Evolutionary conservation across 495 filamentous ascomycete species (phyloP).

Genomic region (Cudoniella acicularis): DNA sequence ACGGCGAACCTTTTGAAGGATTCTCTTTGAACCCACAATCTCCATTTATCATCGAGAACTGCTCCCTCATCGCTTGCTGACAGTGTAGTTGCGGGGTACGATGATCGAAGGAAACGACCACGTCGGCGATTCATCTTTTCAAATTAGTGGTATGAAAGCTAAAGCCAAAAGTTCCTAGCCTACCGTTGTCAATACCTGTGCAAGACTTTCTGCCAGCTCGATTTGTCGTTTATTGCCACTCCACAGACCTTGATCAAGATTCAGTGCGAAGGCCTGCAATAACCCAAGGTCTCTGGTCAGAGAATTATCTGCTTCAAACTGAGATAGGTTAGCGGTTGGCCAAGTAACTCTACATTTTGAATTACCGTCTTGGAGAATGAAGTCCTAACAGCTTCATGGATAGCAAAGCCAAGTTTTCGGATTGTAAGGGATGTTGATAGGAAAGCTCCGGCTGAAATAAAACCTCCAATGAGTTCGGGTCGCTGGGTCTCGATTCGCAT

Average conservation of each 20-base stretch:
- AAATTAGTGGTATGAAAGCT: conserved; percentile 10
- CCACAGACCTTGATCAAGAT: conserved; percentile 60
- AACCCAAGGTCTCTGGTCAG: conserved; percentile 49
- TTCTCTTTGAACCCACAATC: conserved; percentile 33
- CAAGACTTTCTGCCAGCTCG: conserved; percentile 62
- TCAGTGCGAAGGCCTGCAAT: conserved; percentile 52
- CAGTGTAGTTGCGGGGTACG: background rate
- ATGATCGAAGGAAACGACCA: conserved; percentile 18
- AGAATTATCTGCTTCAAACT: conserved; percentile 56
- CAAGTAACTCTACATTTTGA: background rate
- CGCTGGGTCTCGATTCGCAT: conserved; percentile 46
- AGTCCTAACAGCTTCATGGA: conserved; percentile 56
- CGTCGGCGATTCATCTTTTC: conserved; percentile 29
- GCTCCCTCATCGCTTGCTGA: background rate
- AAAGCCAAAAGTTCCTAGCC: too few species aligned
- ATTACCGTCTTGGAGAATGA: conserved; percentile 39
- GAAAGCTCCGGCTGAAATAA: conserved; percentile 54
- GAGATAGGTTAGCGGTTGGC: background rate
- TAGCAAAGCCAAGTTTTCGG: conserved; percentile 58
- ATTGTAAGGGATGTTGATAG: conserved; percentile 51
- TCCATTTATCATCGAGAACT: background rate
- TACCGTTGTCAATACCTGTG: conserved; percentile 47
- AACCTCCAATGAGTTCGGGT: conserved; percentile 52
- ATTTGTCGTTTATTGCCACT: conserved; percentile 64
- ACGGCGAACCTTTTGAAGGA: conserved; percentile 40